Evolutionary conservation across 2,329 filamentous ascomycete genomes (phyloP).

Genomic region (Fusarium chuoi): DNA sequence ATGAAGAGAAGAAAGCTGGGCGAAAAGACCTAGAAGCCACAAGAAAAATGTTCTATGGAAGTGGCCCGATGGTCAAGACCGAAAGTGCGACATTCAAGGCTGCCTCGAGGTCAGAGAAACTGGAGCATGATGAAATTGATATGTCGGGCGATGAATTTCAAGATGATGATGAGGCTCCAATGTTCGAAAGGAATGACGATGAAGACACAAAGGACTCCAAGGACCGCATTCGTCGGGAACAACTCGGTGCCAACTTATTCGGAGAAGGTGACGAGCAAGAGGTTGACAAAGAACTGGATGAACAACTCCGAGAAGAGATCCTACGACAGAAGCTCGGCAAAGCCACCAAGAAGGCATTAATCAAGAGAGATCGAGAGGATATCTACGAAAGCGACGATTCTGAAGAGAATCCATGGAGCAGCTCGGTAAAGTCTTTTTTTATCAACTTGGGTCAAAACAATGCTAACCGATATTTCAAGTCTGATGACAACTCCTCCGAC

Average conservation of each 20-base stretch:
- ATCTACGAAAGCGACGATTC: conserved; percentile 81
- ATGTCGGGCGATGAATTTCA: conserved; percentile 81
- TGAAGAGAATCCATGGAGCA: conserved; percentile 55
- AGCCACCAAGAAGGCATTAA: conserved; percentile 80
- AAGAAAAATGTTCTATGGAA: conserved; percentile 60
- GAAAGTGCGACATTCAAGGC: conserved; percentile 73
- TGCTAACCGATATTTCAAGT: conserved; percentile 49
- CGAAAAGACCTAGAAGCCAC: conserved; percentile 71
- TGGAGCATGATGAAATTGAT: conserved; percentile 77
- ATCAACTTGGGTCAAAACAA: neutral
- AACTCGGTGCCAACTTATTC: conserved; percentile 89
- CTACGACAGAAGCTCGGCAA: conserved; percentile 78
- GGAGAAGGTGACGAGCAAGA: conserved; percentile 74
- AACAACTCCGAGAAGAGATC: conserved; percentile 74
- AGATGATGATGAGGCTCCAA: conserved; percentile 84
- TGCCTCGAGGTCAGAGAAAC: conserved; percentile 70
- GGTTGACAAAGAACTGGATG: conserved; percentile 78
- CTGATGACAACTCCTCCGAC: conserved; percentile 58
- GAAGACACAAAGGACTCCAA: conserved; percentile 81
- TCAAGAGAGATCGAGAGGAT: conserved; percentile 85
- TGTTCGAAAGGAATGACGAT: conserved; percentile 81
- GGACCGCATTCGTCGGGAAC: conserved; percentile 79
- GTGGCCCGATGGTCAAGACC: conserved; percentile 70
- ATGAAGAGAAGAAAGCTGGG: conserved; percentile 67
- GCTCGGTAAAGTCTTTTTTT: conserved; percentile 46